Evolutionary conservation across 2,329 filamentous ascomycete genomes (phyloP).

Genomic region (Colletotrichum viniferum): DNA sequence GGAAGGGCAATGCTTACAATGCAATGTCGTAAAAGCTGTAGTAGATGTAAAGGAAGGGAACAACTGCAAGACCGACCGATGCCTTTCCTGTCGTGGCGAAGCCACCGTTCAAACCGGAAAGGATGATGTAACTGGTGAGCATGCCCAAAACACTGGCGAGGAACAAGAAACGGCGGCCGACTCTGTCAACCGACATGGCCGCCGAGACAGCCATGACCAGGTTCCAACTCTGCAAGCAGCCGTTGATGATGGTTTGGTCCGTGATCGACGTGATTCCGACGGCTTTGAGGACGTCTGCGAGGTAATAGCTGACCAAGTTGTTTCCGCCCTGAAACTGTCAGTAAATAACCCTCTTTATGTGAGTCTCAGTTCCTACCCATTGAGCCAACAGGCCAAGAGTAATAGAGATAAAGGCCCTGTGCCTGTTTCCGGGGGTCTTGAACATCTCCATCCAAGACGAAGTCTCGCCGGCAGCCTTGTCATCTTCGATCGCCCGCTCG

Average conservation of each 20-base stretch:
- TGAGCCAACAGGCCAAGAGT: slow-evolving; percentile 38
- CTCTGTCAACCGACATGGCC: slow-evolving; percentile 29
- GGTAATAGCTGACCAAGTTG: slow-evolving; percentile 36
- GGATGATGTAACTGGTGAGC: slow-evolving; percentile 39
- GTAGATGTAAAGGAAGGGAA: slow-evolving; percentile 48
- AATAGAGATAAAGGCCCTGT: slow-evolving; percentile 29
- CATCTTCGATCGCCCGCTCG: slow-evolving; percentile 2
- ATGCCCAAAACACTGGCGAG: slow-evolving; percentile 25
- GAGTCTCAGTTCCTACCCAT: slow-evolving; percentile 23
- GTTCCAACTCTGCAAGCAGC: slow-evolving; percentile 29
- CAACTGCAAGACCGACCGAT: slow-evolving; percentile 37
- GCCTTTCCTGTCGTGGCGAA: slow-evolving; percentile 34
- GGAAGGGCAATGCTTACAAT: slow-evolving; percentile 22
- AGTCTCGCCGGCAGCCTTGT: neutral
- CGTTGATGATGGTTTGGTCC: slow-evolving; percentile 32
- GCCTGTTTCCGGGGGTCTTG: slow-evolving; percentile 24
- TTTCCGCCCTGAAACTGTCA: slow-evolving; percentile 24
- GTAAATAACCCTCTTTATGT: fast-evolving
- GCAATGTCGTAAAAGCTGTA: slow-evolving; percentile 31
- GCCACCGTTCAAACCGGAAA: slow-evolving; percentile 42
- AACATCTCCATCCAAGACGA: slow-evolving; percentile 44
- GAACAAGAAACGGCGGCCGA: slow-evolving; percentile 28
- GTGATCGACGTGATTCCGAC: slow-evolving; percentile 32
- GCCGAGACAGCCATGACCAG: slow-evolving; percentile 31
- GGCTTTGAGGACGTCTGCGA: slow-evolving; percentile 24